Evolutionary conservation across 2,329 filamentous ascomycete genomes (phyloP), one percentile per base, ranked within the genome.

Genomic region (Hypoxylon sp.): DNA sequence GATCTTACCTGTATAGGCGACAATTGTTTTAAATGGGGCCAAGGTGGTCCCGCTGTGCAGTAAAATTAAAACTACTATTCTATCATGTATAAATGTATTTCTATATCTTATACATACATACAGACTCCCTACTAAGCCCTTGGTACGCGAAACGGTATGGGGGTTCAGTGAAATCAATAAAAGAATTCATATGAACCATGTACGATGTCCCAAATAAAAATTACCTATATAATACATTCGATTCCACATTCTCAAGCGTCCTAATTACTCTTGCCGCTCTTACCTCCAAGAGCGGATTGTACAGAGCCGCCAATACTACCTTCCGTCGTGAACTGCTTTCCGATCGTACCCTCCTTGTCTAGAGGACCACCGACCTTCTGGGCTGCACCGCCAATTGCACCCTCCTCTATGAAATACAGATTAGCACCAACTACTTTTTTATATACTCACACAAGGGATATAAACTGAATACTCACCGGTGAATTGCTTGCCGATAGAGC

Each of bases 401-500:
- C 86, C 4, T 84, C 74, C 39, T 81, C 82, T 84, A 17, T 1
- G 17, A 4, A 42, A 5, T 1, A 48, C n/a, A 19, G 14, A 26
- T 68, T 55, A 70, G 46, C n/a, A 42, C 24, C 11, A 3, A 56
- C 29, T n/a, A 3, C 9, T 8, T 9, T 6, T 6, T 0, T 1
- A 3, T 24, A n/a, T 10, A n/a, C 2, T n/a, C 11, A 5, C 4
- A 11, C 17, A 35, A 3, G 17, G 19, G 2, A 46, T 35, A n/a
- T 11, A 0, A 39, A 46, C 24, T 24, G 33, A 14, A 26, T 10
- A 24, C 76, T 52, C 75, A 84, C 83, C 82, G 3, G 84, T 88
- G 73, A 88, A 88, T 22, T 88, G 85, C 71, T 85, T 86, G 19
- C 87, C 86, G 35, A 88, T 81, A 0, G 81, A 78, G 4, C 86